Base-by-base conservation (phyloP, 129 eudicot genomes). In the Flaveria ramosissima region DNA sequence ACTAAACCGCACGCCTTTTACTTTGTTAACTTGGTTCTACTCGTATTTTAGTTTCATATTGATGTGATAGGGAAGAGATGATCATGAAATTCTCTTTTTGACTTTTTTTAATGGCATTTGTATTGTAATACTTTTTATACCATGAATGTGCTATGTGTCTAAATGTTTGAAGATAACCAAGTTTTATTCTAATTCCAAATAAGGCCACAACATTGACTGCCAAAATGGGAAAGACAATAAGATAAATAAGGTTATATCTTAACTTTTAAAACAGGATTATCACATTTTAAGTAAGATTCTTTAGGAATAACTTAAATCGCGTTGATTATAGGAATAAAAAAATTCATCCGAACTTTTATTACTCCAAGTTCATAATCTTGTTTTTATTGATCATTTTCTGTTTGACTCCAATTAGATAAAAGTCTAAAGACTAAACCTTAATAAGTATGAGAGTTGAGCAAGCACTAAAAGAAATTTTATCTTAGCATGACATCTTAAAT, bases 51-150 rank as follows among this genome's bases (percentile, higher is more conserved):
- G n/a, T 62, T 21, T 20, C 17, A 30, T 13, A 13, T 26, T 26
- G 68, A 62, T 17, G 68, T 27, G 68, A 62, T 16, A 32, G 36
- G 70, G 47, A 64, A 16, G 70, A 32, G 32, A 42, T 67, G 51
- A n/a, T 67, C 7, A 10, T 19, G 15, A 41, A 67, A 67, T 41
- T 17, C 47, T 41, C n/a, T 67, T 42, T 67, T 67, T 67, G 51
- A 67, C 32, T 11, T 67, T 9, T n/a, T 30, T 26, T 11, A 62
- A 26, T 62, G 10, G 17, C 8, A 23, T 11, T 21, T 60, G 36
- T 60, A 36, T 60, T 15, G 13, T 24, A 23, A 26, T 50, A 70
- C 64, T 17, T 51, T n/a, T 30, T n/a, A 30, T 16, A 50, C 42
- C 27, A 19, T 71, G 56, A 20, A n/a, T 53, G 23, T 53, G 60